These are phyloP conservation scores for Gleditsia sinensis DNA, from an alignment of 306 rosid species.

Conservation along the genomic window DNA sequence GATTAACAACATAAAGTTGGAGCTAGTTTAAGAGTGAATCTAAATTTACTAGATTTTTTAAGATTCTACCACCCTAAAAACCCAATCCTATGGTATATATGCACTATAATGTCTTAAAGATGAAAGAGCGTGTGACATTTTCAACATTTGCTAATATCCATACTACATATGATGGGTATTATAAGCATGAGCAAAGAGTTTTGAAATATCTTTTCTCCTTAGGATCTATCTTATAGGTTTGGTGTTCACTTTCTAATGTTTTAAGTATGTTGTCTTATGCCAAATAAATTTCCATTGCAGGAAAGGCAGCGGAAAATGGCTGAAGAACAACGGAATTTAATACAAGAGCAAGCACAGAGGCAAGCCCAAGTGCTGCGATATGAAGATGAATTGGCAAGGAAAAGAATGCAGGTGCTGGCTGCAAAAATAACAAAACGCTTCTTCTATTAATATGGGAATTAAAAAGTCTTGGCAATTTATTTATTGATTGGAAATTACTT, in stretches of 20 bases:
- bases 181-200: background rate
- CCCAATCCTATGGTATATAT: background rate
- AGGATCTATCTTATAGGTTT: background rate
- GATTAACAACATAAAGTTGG: background rate
- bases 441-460: constrained; percentile 10
- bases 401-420: constrained; percentile 82
- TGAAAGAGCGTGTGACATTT: no score
- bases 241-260: constrained; percentile 1
- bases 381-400: constrained; percentile 88
- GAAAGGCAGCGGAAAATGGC: constrained; percentile 78
- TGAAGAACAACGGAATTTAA: constrained; percentile 81
- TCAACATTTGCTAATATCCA: background rate
- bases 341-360: constrained; percentile 83
- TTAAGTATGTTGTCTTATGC: constrained; percentile 2
- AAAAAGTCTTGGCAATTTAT: background rate
- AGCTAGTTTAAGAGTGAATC: background rate
- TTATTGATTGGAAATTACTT: constrained; percentile 5
- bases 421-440: constrained; percentile 16
- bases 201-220: constrained; percentile 11
- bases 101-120: background rate
- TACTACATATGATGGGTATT: background rate
- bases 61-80: no score
- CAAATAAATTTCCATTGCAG: constrained; percentile 44
- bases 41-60: no score
- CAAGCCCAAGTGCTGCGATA: constrained; percentile 80